Percentiles rank a stretch among this genome's conserved stretches.
Evolutionary conservation across 2,329 filamentous ascomycete species (phyloP).

Genomic region (Alternaria ventricosa): DNA sequence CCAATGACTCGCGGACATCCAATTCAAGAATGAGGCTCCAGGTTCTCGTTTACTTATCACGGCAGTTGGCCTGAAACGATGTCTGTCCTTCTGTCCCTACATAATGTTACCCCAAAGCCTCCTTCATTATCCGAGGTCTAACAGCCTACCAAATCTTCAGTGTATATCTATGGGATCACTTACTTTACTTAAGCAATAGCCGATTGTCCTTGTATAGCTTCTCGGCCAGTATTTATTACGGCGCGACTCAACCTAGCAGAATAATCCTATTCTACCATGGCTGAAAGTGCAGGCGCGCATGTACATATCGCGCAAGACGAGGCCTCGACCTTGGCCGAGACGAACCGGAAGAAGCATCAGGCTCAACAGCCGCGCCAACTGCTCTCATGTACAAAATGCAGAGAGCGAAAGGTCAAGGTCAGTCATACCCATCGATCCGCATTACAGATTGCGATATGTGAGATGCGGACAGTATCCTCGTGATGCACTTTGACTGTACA

Average conservation of each 20-base stretch:
- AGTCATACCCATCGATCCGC: slow-evolving; percentile 8
- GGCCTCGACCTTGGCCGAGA: slow-evolving; percentile 8
- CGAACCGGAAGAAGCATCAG: slow-evolving; percentile 44
- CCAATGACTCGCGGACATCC: slow-evolving; percentile 14
- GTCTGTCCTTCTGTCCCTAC: not conserved
- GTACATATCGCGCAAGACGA: slow-evolving; percentile 16
- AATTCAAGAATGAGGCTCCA: slow-evolving; percentile 38
- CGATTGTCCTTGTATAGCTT: not conserved
- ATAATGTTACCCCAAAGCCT: not conserved
- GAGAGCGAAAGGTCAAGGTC: slow-evolving; percentile 58
- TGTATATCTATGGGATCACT: not conserved
- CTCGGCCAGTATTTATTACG: not conserved
- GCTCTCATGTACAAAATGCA: slow-evolving; percentile 57
- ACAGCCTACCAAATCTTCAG: not conserved
- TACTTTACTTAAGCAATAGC: not conserved
- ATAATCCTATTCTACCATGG: not conserved
- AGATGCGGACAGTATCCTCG: not conserved
- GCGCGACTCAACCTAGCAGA: not conserved
- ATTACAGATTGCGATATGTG: not conserved
- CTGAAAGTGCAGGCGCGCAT: slow-evolving; percentile 22
- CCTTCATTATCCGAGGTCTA: not conserved
- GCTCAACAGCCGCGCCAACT: slow-evolving; percentile 53
- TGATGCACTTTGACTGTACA: not conserved
- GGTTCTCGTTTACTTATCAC: slow-evolving; percentile 24
- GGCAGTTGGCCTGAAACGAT: not conserved